Base-by-base conservation (phyloP, 345 rosid species). In the Crucihimalaya himalaica region DNA sequence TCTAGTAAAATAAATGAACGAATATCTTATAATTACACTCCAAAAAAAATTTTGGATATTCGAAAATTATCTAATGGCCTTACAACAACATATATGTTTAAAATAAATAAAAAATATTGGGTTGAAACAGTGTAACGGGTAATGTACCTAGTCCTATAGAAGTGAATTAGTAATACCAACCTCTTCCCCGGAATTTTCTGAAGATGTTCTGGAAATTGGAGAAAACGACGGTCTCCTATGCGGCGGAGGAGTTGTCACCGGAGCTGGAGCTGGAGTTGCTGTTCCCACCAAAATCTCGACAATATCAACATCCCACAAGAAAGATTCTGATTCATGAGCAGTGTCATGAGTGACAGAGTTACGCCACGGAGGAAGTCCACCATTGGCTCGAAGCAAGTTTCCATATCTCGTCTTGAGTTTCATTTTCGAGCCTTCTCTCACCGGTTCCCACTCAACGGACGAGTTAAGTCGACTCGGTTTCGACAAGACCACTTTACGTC, bases 291-390 rank as follows among this genome's bases (percentile, higher is more conserved):
- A 68, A 60, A 86, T 79, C 81, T 86, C 91, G 20, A 88, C 63
- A 15, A 88, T 25, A 52, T 87, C 88, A 34, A 93, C 93, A 50
- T 83, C 83, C 98, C 97, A 93, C 59, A 87, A 73, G 31, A 87
- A 31, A 84, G 93, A 88, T 11, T 83, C 88, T 37, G 85, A 77
- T 68, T 76, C 70, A 0, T 82, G 83, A 40, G 96, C 86, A 48
- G 84, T 75, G 61, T 85, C 92, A 68, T 93, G 98, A 2, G 93
- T 90, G 5, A 93, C 83, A 0, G 93, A 85, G 83, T 91, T 85
- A 68, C 92, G 83, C 97, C 97, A 85, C 4, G 97, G 97, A 27
- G 96, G 96, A 52, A 85, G 29, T n/a, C 93, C 86, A 3, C 90
- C 86, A 46, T 92, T 89, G 20, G 93, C 98, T 58, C 96, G 82